These are phyloP conservation scores for Wickerhamiella brachini DNA, from an alignment of 805 yeast species.

Conservation along the genomic window DNA sequence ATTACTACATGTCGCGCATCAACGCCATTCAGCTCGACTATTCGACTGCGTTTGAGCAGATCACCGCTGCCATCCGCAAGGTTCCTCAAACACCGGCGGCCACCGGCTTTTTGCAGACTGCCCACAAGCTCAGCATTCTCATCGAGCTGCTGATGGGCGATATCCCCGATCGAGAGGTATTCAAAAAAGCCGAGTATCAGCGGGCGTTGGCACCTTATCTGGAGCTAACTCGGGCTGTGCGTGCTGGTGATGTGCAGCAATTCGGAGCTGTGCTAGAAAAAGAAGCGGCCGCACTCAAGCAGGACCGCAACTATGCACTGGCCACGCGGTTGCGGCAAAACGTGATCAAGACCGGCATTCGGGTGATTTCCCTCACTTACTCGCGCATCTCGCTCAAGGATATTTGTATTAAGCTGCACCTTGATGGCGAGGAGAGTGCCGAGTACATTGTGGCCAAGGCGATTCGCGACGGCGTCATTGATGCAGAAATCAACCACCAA, in stretches of 20 bases:
- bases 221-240: slow-evolving; percentile 80
- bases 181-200: slow-evolving; percentile 49
- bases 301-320: slow-evolving; percentile 70
- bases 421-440: slow-evolving; percentile 90
- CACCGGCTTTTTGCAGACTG: slow-evolving; percentile 75
- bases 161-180: slow-evolving; percentile 76
- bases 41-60: slow-evolving; percentile 77
- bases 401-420: slow-evolving; percentile 78
- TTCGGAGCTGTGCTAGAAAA: slow-evolving; percentile 58
- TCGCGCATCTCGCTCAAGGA: slow-evolving; percentile 84
- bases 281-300: slow-evolving; percentile 47
- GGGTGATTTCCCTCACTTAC: slow-evolving; percentile 83
- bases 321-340: slow-evolving; percentile 87
- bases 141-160: slow-evolving; percentile 94
- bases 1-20: slow-evolving; percentile 81
- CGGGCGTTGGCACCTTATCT: slow-evolving; percentile 65
- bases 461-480: slow-evolving; percentile 93
- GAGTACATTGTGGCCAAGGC: slow-evolving; percentile 96
- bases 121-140: slow-evolving; percentile 74
- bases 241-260: slow-evolving; percentile 73
- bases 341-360: slow-evolving; percentile 93
- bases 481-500: slow-evolving; percentile 84
- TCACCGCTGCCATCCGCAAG: slow-evolving; percentile 89
- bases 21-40: slow-evolving; percentile 87
- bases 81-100: slow-evolving; percentile 85